phyloP scores from a whole-genome alignment of 129 eudicot species.

The Mikania micrantha region DNA sequence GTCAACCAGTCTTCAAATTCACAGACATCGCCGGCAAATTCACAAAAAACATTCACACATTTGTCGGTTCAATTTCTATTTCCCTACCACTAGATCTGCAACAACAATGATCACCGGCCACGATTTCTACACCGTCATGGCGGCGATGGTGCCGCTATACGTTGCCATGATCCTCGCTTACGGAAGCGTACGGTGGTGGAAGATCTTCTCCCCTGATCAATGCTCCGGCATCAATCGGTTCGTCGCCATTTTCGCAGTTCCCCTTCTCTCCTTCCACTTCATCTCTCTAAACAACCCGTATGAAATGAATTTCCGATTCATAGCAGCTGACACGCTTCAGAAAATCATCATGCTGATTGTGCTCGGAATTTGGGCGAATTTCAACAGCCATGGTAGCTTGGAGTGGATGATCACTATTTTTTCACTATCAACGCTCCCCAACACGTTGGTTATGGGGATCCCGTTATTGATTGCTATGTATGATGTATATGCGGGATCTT shows the following conservation, averaged over 20 bases:
- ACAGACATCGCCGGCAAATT: neutral
- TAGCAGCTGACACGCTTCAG: constrained; percentile 79
- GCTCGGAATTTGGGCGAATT: constrained; percentile 56
- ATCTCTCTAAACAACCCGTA: constrained; percentile 69
- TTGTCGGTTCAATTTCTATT: neutral
- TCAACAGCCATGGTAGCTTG: constrained; percentile 53
- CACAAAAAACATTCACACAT: neutral
- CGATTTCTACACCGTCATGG: constrained; percentile 77
- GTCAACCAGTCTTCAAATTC: constrained; percentile 1
- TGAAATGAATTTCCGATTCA: constrained; percentile 75
- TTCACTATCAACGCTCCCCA: constrained; percentile 66
- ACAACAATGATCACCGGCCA: constrained; percentile 62
- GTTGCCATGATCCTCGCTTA: constrained; percentile 96
- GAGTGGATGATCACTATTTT: constrained; percentile 86
- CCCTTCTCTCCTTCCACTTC: constrained; percentile 78
- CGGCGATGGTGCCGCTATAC: constrained; percentile 82
- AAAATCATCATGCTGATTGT: constrained; percentile 65
- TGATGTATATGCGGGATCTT: constrained; percentile 51
- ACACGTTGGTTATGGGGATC: constrained; percentile 89
- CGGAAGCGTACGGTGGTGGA: constrained; percentile 98
- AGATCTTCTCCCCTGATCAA: constrained; percentile 80
- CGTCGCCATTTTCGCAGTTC: constrained; percentile 86
- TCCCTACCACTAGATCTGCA: neutral
- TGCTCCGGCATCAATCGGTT: constrained; percentile 91
- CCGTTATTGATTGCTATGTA: constrained; percentile 86